Base-by-base conservation (phyloP, 257 asterid genomes). In the Gynochthodes officinalis region DNA sequence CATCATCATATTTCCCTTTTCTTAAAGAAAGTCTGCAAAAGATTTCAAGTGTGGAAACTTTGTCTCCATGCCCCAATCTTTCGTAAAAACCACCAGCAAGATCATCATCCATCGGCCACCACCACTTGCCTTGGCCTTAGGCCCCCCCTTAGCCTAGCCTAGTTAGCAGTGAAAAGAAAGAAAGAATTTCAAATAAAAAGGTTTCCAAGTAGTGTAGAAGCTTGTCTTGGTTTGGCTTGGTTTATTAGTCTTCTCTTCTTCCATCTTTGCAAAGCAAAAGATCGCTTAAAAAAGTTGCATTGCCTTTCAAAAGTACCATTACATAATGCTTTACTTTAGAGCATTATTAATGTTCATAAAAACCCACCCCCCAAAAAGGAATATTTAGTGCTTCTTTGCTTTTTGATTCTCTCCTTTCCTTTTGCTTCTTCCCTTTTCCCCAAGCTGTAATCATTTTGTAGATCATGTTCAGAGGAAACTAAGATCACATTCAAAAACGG, bases 11-110 rank as follows among this genome's bases (percentile, higher is more conserved):
- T 86, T 86, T 80, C 75, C 58, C 83, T 85, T 84, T 84, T 75
- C 66, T 74, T 73, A 76, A 73, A 64, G 46, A 74, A 84, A 83
- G 84, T 75, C 89, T 88, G 96, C 95, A 84, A 87, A 86, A 84
- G 88, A 53, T 82, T 78, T 84, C 73, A 33, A 81, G 86, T 87
- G 93, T 88, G 84, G 95, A 91, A 91, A 91, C 97, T 89, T 85
- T 91, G 96, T 89, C 97, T 86, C 92, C 89, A 87, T 83, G 52
- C 61, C 53, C 40, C 68, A 42, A 65, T 67, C 40, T 55, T 55
- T 73, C n/a, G 14, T 44, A 23, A 42, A 64, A 40, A 42, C 37
- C 23, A 55, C 50, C 46, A 52, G 28, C 46, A 48, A n/a, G 14
- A 46, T 48, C 23, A 19, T 25, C 13, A 5, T 7, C 13, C 13